phyloP scores from a whole-genome alignment of 805 yeast genomes.

The Yarrowia hollandica region DNA sequence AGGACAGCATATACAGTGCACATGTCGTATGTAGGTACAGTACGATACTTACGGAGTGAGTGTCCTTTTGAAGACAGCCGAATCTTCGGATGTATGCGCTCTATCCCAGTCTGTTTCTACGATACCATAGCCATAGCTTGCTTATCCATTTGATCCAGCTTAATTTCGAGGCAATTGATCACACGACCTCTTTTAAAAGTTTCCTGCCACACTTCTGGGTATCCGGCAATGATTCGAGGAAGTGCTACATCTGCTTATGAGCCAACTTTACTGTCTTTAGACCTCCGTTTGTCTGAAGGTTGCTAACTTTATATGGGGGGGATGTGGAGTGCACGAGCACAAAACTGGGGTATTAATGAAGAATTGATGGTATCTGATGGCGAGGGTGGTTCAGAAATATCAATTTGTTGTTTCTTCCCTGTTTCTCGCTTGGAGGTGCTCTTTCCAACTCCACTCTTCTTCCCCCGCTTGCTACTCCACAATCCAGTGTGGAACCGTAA shows the following conservation, averaged over 20 bases:
- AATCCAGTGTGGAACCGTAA: constrained; percentile 15
- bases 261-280: background rate
- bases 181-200: constrained; percentile 5
- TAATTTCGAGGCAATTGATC: background rate
- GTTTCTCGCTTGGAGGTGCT: background rate
- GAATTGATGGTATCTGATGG: no score
- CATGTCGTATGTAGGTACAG: no score
- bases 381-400: no score
- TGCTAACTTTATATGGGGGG: constrained; percentile 6
- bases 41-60: no score
- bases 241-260: background rate
- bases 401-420: no score
- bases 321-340: background rate
- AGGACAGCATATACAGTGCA: no score
- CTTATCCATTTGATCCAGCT: no score
- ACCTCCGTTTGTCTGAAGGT: constrained; percentile 15
- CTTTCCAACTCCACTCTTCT: background rate
- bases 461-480: constrained; percentile 8
- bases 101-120: no score
- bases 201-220: background rate
- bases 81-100: no score
- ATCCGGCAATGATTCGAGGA: constrained; percentile 16
- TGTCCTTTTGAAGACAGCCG: no score
- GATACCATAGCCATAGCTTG: background rate
- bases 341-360: background rate